A percentile compares a stretch with the other conserved stretches of the same genome.
These are phyloP conservation scores for Barnettozyma wickerhamii DNA, from an alignment of 805 yeast species.

Conservation along the genomic window DNA sequence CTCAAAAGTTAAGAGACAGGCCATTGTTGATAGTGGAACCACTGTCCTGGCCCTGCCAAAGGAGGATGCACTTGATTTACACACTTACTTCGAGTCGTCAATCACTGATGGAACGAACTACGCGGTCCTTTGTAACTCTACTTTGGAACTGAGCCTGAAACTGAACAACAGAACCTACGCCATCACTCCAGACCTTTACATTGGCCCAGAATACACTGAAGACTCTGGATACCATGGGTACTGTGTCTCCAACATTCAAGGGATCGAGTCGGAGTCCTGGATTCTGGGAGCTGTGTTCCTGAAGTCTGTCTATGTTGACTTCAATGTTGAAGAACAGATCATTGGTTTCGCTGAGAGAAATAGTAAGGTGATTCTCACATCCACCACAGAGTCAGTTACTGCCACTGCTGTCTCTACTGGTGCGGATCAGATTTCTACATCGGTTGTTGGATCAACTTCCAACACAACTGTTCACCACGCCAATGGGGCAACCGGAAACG, in stretches of 20 bases:
- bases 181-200: conserved; percentile 38
- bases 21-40: conserved; percentile 63
- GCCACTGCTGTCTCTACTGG: background rate
- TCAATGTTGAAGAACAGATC: conserved; percentile 44
- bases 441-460: too few relatives aligned
- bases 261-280: conserved; percentile 48
- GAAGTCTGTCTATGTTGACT: conserved; percentile 50
- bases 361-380: conserved; percentile 24
- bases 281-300: conserved; percentile 62
- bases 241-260: conserved; percentile 65
- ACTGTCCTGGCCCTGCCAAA: conserved; percentile 54
- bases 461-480: background rate
- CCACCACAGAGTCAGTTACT: too few relatives aligned
- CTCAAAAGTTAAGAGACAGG: conserved; percentile 30
- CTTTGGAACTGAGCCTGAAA: conserved; percentile 35
- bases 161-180: conserved; percentile 44
- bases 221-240: conserved; percentile 38
- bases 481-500: background rate
- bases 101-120: conserved; percentile 59
- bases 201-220: conserved; percentile 43
- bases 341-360: conserved; percentile 53
- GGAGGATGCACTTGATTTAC: conserved; percentile 49
- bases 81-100: conserved; percentile 45
- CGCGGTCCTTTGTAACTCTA: conserved; percentile 54
- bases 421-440: background rate